These are phyloP conservation scores for Botrytis medusae DNA, from an alignment of 2,329 filamentous ascomycete species.

Conservation along the genomic window DNA sequence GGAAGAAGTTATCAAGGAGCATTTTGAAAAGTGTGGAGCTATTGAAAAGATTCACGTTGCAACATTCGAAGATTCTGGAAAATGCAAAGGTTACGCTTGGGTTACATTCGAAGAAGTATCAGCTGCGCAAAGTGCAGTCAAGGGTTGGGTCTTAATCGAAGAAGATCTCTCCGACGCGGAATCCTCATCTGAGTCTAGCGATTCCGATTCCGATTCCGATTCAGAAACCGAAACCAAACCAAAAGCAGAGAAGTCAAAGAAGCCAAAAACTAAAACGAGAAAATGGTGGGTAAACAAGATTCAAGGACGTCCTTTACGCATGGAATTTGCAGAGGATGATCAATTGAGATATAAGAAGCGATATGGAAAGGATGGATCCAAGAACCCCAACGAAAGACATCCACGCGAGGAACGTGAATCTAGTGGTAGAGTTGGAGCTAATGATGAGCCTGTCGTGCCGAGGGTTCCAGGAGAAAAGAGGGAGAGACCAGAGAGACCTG, in stretches of 20 bases:
- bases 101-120: slow-evolving; percentile 82
- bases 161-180: slow-evolving; percentile 46
- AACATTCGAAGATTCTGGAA: slow-evolving; percentile 93
- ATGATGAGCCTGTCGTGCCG: slow-evolving; percentile 35
- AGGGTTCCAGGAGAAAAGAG: slow-evolving; percentile 24
- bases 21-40: slow-evolving; percentile 82
- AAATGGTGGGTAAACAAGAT: slow-evolving; percentile 88
- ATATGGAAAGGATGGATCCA: slow-evolving; percentile 71
- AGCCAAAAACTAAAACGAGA: slow-evolving; percentile 60
- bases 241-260: slow-evolving; percentile 47
- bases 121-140: slow-evolving; percentile 72
- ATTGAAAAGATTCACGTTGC: slow-evolving; percentile 84
- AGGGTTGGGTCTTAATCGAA: slow-evolving; percentile 74
- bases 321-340: slow-evolving; percentile 92
- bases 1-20: slow-evolving; percentile 74
- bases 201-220: slow-evolving; percentile 39
- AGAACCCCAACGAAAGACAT: slow-evolving; percentile 27
- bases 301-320: slow-evolving; percentile 74
- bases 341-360: slow-evolving; percentile 90
- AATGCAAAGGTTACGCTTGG: slow-evolving; percentile 98
- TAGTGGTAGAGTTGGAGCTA: slow-evolving; percentile 28
- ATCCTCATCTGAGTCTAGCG: slow-evolving; percentile 32
- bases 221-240: slow-evolving; percentile 41
- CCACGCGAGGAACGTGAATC: slow-evolving; percentile 13
- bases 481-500: slow-evolving; percentile 23